Base-by-base conservation (phyloP, 768 basidiomycete species). In the Mycena chlorophos region DNA sequence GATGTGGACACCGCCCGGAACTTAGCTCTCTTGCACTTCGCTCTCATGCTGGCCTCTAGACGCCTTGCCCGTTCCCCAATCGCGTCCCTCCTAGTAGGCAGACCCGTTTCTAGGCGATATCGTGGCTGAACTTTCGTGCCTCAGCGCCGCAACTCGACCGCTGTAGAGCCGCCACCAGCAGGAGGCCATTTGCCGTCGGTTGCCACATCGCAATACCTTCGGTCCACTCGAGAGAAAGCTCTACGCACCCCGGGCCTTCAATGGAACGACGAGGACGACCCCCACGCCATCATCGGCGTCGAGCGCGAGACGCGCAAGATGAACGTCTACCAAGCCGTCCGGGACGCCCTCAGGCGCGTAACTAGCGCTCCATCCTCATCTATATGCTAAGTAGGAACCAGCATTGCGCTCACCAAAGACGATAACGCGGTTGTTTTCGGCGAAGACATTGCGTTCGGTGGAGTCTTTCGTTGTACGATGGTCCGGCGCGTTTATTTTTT, bases 391-490 rank as follows among this genome's bases (percentile, higher is more conserved):
- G 49, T 37, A 45, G n/a, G 8, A 51, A 43, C 8, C 50, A 92
- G 92, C 54, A 92, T 89, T 56, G 90, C 91, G 4, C 71, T 98
- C 19, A 74, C 80, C 27, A 94, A 91, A 66, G 93, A 98, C 65
- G 89, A 92, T 50, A 88, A 75, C 50, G 87, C 95, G 2, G 85
- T 96, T 4, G 86, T 97, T 0, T 97, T 97, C 64, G 94, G 94
- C 5, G 87, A 90, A 66, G 91, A 94, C 60, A 92, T 98, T 45
- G 89, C 88, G 0, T 97, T 96, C 62, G 94, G 94, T 12, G 94
- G 94, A 3, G 94, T 98, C 14, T 98, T 98, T 65, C 80, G 94
- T 55, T 96, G 93, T 63, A 93, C 91, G 0, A 91, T 94, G 88
- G 91, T 91, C 52, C 49, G 79, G 62, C 56, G 5, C 63, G 68